Conservation (phyloP, 73 alveolate genomes). For the Breviolum minutum region DNA sequence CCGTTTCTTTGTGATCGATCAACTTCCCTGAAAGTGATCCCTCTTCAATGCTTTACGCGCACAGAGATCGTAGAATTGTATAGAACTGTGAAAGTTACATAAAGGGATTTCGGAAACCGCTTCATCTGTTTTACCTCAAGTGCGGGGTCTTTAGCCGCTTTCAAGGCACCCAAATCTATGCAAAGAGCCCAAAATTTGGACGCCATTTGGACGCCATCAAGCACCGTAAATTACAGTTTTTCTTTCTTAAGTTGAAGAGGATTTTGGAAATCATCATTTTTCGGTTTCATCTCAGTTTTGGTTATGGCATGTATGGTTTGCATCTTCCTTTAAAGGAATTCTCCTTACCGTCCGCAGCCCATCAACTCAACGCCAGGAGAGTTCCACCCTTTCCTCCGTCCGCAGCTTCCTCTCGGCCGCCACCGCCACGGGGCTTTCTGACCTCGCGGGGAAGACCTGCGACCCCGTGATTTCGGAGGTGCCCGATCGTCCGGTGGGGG, state of each 20-base stretch:
- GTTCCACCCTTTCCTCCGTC: constrained; percentile 39
- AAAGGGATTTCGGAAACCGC: no score
- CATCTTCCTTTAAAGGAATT: neutral
- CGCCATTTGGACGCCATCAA: no score
- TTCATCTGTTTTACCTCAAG: no score
- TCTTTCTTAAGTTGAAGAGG: neutral
- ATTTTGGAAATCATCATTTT: no score
- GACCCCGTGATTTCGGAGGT: constrained; percentile 38
- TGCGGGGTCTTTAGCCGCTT: no score
- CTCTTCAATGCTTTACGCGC: no score
- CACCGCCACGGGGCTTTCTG: neutral
- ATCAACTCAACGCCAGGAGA: neutral
- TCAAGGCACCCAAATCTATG: no score
- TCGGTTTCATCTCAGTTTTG: neutral
- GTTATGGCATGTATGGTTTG: neutral
- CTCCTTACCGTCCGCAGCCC: neutral
- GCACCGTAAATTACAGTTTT: neutral
- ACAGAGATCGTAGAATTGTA: no score
- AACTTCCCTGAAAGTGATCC: no score
- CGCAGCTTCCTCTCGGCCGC: constrained; percentile 33
- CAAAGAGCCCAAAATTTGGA: no score
- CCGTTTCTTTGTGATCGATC: no score
- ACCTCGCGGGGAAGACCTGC: neutral
- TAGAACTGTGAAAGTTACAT: no score
- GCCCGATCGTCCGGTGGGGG: neutral